Evolutionary conservation across 2,329 filamentous ascomycete species (phyloP).

Genomic region (Trichoderma oligosporum): DNA sequence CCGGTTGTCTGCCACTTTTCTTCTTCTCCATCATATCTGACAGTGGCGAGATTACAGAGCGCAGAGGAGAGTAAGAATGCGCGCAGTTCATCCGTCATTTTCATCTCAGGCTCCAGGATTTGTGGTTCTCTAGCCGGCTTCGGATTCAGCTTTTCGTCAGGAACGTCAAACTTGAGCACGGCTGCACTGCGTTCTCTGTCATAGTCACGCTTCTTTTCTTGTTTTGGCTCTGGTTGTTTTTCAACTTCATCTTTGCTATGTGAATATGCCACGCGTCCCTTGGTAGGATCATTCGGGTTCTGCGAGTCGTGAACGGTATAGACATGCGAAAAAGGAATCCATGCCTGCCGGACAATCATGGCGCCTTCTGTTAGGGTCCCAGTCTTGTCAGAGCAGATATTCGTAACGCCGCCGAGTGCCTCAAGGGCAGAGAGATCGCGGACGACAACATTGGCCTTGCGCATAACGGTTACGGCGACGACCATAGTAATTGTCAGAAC

Average conservation of each 20-base stretch:
- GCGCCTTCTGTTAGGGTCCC: constrained; percentile 66
- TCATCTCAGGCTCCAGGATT: constrained; percentile 36
- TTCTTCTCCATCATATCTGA: constrained; percentile 52
- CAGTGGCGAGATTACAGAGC: constrained; percentile 63
- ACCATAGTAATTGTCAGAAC: constrained; percentile 70
- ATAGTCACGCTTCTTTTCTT: constrained; percentile 49
- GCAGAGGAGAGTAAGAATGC: constrained; percentile 54
- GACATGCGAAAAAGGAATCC: constrained; percentile 55
- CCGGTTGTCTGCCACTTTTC: constrained; percentile 63
- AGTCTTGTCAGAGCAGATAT: constrained; percentile 72
- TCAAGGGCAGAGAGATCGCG: constrained; percentile 65
- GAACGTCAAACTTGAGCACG: constrained; percentile 60
- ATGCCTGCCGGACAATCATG: constrained; percentile 66
- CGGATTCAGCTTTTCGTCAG: constrained; percentile 50
- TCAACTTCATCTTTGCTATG: constrained; percentile 34
- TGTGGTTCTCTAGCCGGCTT: constrained; percentile 31
- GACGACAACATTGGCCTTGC: constrained; percentile 61
- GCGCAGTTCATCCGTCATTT: constrained; percentile 48
- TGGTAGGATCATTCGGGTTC: constrained; percentile 58
- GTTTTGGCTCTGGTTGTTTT: constrained; percentile 33
- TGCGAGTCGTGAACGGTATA: constrained; percentile 60
- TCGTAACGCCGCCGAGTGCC: constrained; percentile 66
- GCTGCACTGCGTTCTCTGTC: constrained; percentile 58
- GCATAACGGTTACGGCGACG: constrained; percentile 61
- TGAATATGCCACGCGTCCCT: constrained; percentile 50